phyloP scores from a whole-genome alignment of 768 basidiomycete genomes.

The Agrocybe chaxingu region DNA sequence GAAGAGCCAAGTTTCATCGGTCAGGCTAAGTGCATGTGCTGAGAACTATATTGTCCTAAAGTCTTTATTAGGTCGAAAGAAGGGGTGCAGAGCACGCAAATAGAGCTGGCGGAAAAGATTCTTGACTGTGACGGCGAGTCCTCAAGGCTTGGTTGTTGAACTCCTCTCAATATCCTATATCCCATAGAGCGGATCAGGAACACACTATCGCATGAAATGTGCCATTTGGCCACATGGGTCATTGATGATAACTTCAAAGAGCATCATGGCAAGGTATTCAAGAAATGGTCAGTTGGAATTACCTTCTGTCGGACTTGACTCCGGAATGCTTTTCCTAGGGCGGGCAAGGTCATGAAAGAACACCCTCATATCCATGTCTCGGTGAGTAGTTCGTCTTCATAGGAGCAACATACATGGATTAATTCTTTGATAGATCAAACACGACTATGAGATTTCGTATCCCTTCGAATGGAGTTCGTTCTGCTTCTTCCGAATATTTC shows the following conservation, averaged over 20 bases:
- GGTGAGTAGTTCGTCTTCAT: constrained; percentile 28
- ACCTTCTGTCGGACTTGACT: not conserved
- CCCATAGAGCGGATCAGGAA: constrained; percentile 70
- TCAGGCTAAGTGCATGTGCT: constrained; percentile 19
- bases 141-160: not conserved
- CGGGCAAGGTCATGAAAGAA: constrained; percentile 61
- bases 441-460: constrained; percentile 74
- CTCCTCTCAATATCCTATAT: not conserved
- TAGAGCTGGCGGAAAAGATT: constrained; percentile 82
- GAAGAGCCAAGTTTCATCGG: constrained; percentile 65
- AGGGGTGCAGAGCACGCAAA: constrained; percentile 57
- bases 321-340: constrained; percentile 41
- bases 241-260: constrained; percentile 70
- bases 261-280: constrained; percentile 71
- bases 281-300: constrained; percentile 51
- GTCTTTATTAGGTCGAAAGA: constrained; percentile 43
- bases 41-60: not conserved
- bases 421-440: constrained; percentile 48
- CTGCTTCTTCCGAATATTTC: not conserved
- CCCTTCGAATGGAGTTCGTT: constrained; percentile 71
- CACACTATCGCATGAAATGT: constrained; percentile 90
- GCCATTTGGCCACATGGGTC: constrained; percentile 85
- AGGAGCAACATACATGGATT: not conserved
- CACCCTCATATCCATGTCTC: constrained; percentile 71
- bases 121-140: constrained; percentile 67